A percentile compares a stretch with the other conserved stretches of the same genome.
These are phyloP conservation scores for Fistulifera solaris DNA, from an alignment of 108 stramenopile species.

Conservation along the genomic window DNA sequence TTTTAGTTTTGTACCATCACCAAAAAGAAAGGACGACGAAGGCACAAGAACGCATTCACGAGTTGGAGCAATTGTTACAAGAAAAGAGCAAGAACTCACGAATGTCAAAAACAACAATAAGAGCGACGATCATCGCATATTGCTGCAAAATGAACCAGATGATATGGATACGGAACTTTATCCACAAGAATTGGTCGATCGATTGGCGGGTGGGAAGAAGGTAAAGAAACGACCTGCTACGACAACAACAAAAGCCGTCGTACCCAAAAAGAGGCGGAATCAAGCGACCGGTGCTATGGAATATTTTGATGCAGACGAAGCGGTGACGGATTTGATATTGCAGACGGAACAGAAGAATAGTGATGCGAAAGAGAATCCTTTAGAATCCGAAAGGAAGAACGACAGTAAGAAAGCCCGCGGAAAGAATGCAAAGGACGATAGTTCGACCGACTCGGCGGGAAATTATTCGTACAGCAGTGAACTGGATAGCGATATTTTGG, in stretches of 20 bases:
- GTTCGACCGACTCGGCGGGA: neutral
- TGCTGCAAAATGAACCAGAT: neutral
- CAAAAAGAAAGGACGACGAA: slow-evolving; percentile 4
- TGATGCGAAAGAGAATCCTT: neutral
- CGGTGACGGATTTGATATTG: slow-evolving; percentile 1
- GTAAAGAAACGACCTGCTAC: neutral
- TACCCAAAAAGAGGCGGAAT: slow-evolving; percentile 1
- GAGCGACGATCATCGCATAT: neutral
- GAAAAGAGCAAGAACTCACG: slow-evolving; percentile 1
- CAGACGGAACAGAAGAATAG: too few relatives aligned
- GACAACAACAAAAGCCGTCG: neutral
- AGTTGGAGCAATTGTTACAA: slow-evolving; percentile 7
- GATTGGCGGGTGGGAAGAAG: neutral
- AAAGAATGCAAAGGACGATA: neutral
- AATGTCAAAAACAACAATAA: slow-evolving; percentile 2
- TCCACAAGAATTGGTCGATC: too few relatives aligned
- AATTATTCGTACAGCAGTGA: slow-evolving; percentile 1
- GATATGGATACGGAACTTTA: too few relatives aligned
- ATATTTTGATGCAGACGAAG: neutral
- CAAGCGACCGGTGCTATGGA: slow-evolving; percentile 12
- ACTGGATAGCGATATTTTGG: neutral
- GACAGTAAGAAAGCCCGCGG: neutral
- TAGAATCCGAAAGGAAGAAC: neutral
- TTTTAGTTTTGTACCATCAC: slow-evolving; percentile 18
- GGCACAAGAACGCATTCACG: slow-evolving; percentile 4